Evolutionary conservation across 768 basidiomycete genomes (phyloP).

Genomic region (Panaeolus cyanescens): DNA sequence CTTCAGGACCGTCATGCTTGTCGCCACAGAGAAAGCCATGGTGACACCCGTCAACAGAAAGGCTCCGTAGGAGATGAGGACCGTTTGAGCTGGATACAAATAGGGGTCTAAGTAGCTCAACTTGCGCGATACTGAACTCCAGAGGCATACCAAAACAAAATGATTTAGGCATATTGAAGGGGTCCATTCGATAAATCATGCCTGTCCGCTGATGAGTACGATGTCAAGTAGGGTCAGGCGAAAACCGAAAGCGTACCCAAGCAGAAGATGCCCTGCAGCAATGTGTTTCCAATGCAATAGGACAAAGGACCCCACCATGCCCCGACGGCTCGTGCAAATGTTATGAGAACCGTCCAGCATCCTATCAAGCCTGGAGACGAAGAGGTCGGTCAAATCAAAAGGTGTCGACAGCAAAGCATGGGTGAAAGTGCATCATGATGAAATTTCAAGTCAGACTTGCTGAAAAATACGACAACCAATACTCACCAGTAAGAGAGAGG

Average conservation of each 20-base stretch:
- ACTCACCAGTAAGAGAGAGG: slow-evolving; percentile 55
- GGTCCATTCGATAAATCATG: slow-evolving; percentile 66
- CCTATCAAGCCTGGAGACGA: slow-evolving; percentile 43
- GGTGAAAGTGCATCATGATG: too few species aligned
- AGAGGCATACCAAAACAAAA: slow-evolving; percentile 56
- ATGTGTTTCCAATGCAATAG: slow-evolving; percentile 51
- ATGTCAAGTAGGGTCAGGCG: not conserved
- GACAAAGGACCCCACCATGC: slow-evolving; percentile 49
- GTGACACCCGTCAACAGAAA: slow-evolving; percentile 47
- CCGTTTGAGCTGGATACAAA: slow-evolving; percentile 38
- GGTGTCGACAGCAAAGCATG: not conserved
- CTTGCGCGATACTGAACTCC: not conserved
- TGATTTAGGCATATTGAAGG: slow-evolving; percentile 52
- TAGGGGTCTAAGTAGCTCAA: not conserved
- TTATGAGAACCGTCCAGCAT: slow-evolving; percentile 50
- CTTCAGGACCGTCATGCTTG: slow-evolving; percentile 37
- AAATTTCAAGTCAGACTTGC: too few species aligned
- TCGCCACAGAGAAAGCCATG: slow-evolving; percentile 46
- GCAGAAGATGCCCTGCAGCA: slow-evolving; percentile 59
- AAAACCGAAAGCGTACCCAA: slow-evolving; percentile 45
- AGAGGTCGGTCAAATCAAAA: not conserved
- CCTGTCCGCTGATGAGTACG: slow-evolving; percentile 35
- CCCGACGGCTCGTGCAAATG: slow-evolving; percentile 44
- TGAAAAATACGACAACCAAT: not conserved
- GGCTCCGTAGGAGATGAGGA: slow-evolving; percentile 42